Evolutionary conservation across 2,329 filamentous ascomycete species (phyloP).

Genomic region (Aspergillus amoenus): DNA sequence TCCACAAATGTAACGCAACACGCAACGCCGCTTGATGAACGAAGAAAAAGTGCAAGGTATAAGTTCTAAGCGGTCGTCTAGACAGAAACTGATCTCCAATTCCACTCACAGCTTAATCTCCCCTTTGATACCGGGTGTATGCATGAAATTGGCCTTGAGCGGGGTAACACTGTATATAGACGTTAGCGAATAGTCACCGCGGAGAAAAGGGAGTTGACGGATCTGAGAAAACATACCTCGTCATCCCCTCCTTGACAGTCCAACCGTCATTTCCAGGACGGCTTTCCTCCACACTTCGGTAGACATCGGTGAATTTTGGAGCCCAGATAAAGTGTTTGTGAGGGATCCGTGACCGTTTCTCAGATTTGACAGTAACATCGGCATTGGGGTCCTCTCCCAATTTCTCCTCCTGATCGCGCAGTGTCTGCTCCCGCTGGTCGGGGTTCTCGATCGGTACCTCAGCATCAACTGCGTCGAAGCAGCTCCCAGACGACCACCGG

Average conservation of each 20-base stretch:
- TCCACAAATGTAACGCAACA: constrained; percentile 14
- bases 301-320: constrained; percentile 82
- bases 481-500: constrained; percentile 79
- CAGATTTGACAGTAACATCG: constrained; percentile 22
- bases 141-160: constrained; percentile 89
- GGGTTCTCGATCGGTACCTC: constrained; percentile 58
- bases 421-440: constrained; percentile 69
- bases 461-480: constrained; percentile 76
- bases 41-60: constrained; percentile 24
- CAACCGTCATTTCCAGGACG: constrained; percentile 87
- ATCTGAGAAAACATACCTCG: constrained; percentile 59
- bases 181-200: constrained; percentile 6
- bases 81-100: constrained; percentile 20
- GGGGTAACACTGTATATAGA: constrained; percentile 70
- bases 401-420: constrained; percentile 64
- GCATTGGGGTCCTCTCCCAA: constrained; percentile 27
- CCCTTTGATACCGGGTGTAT: constrained; percentile 62
- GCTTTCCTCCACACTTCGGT: constrained; percentile 78
- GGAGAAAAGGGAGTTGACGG: neutral
- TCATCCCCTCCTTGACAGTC: constrained; percentile 83
- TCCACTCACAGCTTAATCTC: constrained; percentile 81
- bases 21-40: constrained; percentile 27
- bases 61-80: constrained; percentile 25
- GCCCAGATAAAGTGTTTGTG: constrained; percentile 96
- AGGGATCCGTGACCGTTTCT: constrained; percentile 52